Evolutionary conservation across 768 basidiomycete genomes (phyloP).

Genomic region (Tubosaeta brunneosetosa): DNA sequence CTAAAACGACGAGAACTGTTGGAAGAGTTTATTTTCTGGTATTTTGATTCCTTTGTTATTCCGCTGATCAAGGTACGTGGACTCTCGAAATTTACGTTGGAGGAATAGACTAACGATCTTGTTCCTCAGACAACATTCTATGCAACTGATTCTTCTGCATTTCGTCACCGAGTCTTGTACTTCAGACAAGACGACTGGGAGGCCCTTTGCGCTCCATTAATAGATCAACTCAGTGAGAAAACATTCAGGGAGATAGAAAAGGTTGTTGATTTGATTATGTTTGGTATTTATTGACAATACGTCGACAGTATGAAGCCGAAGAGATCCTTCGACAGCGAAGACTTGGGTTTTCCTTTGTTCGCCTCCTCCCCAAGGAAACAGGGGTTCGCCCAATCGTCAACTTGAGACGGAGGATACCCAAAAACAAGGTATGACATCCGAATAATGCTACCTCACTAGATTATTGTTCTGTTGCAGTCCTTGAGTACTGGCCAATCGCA

Average conservation of each 20-base stretch:
- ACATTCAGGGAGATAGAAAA: slow-evolving; percentile 69
- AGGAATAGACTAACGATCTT: background rate
- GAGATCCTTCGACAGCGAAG: slow-evolving; percentile 65
- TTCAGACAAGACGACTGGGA: slow-evolving; percentile 96
- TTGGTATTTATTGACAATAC: background rate
- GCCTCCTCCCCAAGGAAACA: slow-evolving; percentile 89
- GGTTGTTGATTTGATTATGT: slow-evolving; percentile 35
- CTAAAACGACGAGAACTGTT: slow-evolving; percentile 75
- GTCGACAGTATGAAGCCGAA: slow-evolving; percentile 53
- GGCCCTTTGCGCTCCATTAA: slow-evolving; percentile 73
- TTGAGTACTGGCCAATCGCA: slow-evolving; percentile 31
- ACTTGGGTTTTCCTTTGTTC: slow-evolving; percentile 80
- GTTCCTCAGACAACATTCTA: slow-evolving; percentile 80
- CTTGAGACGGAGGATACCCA: slow-evolving; percentile 50
- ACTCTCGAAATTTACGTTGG: background rate
- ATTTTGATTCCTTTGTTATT: slow-evolving; percentile 81
- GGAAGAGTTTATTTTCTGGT: slow-evolving; percentile 92
- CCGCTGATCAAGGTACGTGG: slow-evolving; percentile 67
- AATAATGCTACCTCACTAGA: background rate
- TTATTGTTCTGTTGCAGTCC: slow-evolving; percentile 25
- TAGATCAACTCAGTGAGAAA: slow-evolving; percentile 63
- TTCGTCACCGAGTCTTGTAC: slow-evolving; percentile 78
- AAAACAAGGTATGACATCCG: slow-evolving; percentile 25
- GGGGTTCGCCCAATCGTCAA: slow-evolving; percentile 96
- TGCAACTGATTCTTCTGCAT: slow-evolving; percentile 86